Percentiles rank a stretch among this genome's conserved stretches.
Evolutionary conservation across 441 rosid species (phyloP).

Genomic region (Geranium incanum): DNA sequence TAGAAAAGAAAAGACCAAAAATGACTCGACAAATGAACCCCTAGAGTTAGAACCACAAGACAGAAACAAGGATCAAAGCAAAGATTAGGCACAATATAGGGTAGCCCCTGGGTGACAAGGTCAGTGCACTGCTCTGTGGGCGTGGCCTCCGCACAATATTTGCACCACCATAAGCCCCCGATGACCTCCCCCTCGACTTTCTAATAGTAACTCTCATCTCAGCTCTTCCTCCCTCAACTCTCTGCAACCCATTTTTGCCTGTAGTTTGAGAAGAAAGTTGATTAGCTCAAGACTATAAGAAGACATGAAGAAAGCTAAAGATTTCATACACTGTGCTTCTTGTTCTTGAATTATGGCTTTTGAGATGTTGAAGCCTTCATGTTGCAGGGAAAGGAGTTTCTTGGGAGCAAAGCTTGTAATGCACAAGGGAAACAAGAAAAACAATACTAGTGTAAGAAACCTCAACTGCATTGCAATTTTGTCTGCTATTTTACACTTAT

Average conservation of each 20-base stretch:
- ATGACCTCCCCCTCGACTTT: constrained; percentile 13
- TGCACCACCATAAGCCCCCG: constrained; percentile 27
- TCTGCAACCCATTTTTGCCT: constrained; percentile 14
- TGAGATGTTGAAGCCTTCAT: constrained; percentile 18
- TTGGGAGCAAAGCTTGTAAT: constrained; percentile 17
- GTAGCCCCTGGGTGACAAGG: constrained; percentile 7
- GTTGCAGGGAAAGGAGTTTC: constrained; percentile 4
- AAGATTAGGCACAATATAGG: constrained; percentile 17
- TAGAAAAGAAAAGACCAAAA: not conserved
- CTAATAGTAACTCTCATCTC: constrained; percentile 3
- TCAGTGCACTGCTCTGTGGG: constrained; percentile 22
- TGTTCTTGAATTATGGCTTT: constrained; percentile 15
- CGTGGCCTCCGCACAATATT: constrained; percentile 18
- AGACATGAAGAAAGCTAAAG: not conserved
- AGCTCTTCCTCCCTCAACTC: constrained; percentile 7
- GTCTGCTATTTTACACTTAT: not conserved
- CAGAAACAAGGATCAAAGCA: constrained; percentile 13
- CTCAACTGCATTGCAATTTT: constrained; percentile 19
- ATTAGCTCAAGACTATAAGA: not conserved
- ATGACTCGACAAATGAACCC: not conserved
- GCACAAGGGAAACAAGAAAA: constrained; percentile 18
- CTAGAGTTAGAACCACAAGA: constrained; percentile 6
- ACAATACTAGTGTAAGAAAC: constrained; percentile 16
- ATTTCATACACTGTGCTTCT: constrained; percentile 20
- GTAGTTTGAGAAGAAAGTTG: constrained; percentile 3